Evolutionary conservation across 2,329 filamentous ascomycete genomes (phyloP).

Genomic region (Penicillium expansum): DNA sequence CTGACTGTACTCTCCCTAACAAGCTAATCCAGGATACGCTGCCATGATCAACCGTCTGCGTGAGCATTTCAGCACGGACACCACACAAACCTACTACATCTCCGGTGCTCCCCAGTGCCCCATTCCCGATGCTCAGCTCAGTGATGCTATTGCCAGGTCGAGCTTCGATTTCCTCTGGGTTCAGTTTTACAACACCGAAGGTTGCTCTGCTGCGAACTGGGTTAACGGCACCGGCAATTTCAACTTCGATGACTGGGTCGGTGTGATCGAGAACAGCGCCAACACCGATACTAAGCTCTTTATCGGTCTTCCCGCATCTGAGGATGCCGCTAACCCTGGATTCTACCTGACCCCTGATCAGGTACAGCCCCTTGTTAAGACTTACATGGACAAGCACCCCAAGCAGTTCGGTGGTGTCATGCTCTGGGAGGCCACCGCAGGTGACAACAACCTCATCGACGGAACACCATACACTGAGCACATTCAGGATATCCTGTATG

Average conservation of each 20-base stretch:
- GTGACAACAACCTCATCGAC: conserved; percentile 47
- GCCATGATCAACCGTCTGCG: conserved; percentile 51
- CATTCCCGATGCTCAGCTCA: conserved; percentile 49
- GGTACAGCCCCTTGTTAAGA: conserved; percentile 46
- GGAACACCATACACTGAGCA: conserved; percentile 47
- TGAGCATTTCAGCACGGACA: conserved; percentile 36
- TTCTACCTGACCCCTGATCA: conserved; percentile 51
- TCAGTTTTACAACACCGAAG: conserved; percentile 56
- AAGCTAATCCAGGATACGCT: conserved; percentile 40
- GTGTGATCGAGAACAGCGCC: conserved; percentile 37
- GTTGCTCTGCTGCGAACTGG: conserved; percentile 50
- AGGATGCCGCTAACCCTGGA: conserved; percentile 26
- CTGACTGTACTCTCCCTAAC: not conserved
- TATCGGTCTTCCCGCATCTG: conserved; percentile 50
- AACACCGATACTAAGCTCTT: conserved; percentile 52
- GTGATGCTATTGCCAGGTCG: conserved; percentile 44
- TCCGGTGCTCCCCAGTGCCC: conserved; percentile 55
- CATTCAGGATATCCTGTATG: conserved; percentile 47
- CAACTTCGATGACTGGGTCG: conserved; percentile 49
- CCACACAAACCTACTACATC: conserved; percentile 47
- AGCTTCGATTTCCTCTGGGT: conserved; percentile 55
- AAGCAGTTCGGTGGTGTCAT: conserved; percentile 57
- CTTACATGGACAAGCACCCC: conserved; percentile 41
- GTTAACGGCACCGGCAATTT: conserved; percentile 40
- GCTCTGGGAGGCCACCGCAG: conserved; percentile 57